These are phyloP conservation scores for Testicularia cyperi DNA, from an alignment of 1,284 basidiomycete genomes.

Conservation along the genomic window DNA sequence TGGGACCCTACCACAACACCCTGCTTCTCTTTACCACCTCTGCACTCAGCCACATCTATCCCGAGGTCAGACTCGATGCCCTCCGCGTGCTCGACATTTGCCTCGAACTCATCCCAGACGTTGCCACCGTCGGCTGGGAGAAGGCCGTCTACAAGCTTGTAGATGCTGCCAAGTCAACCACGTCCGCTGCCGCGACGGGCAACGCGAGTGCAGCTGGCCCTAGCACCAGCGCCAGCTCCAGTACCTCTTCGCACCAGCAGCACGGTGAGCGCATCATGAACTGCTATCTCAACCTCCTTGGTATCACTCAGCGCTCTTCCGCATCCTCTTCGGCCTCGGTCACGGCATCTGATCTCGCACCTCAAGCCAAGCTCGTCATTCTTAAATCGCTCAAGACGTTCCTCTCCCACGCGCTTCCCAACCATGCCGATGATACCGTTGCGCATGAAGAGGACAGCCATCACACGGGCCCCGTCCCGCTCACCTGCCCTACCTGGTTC, in stretches of 20 bases:
- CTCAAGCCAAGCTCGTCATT: conserved; percentile 31
- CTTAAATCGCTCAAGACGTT: conserved; percentile 23
- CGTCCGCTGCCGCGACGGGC: too few relatives aligned
- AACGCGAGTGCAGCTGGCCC: too few relatives aligned
- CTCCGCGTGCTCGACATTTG: conserved; percentile 78
- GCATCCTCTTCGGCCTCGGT: conserved; percentile 22
- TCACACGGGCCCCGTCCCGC: not conserved
- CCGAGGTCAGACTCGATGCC: conserved; percentile 87
- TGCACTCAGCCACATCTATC: conserved; percentile 90
- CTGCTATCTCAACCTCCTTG: conserved; percentile 49
- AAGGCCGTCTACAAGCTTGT: conserved; percentile 19
- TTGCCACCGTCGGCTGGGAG: conserved; percentile 42
- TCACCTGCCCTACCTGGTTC: conserved; percentile 46
- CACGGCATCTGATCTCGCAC: conserved; percentile 19
- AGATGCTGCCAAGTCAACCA: conserved; percentile 2
- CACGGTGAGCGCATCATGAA: conserved; percentile 48
- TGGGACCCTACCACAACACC: conserved; percentile 69
- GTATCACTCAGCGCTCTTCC: conserved; percentile 31
- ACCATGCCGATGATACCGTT: conserved; percentile 1
- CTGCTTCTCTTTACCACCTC: conserved; percentile 82
- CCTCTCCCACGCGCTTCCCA: conserved; percentile 12
- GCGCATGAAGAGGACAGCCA: not conserved
- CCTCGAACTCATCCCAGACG: conserved; percentile 71
- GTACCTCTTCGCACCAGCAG: conserved; percentile 13
- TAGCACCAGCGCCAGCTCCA: too few relatives aligned